Evolutionary conservation across 768 basidiomycete genomes (phyloP), one percentile per base, ranked within the genome.

Genomic region (Suillus fuscotomentosus): DNA sequence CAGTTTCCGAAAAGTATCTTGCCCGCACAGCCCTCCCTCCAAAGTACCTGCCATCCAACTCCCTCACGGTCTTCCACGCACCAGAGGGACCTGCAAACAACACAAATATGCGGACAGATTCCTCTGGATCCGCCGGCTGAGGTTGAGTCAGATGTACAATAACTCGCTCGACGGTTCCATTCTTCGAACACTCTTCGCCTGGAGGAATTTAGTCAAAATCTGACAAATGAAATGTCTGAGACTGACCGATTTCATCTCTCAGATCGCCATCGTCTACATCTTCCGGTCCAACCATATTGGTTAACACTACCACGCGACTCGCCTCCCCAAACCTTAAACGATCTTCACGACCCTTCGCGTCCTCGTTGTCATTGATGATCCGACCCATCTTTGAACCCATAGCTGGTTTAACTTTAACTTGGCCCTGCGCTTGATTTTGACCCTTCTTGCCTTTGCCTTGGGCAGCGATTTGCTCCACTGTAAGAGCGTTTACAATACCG

Each of bases 11-110:
- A 71, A 89, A 96, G 73, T 95, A 96, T 69, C 90, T 81, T 48
- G 94, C 94, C 51, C 90, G 82, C 38, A 97, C 92, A 17, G 84
- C 83, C 67, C 90, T 83, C 11, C 97, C 97, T 14, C 92, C 95
- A 72, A 98, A 99, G 73, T 86, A 97, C 36, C 96, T 83, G 24
- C 95, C 97, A 70, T 99, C 94, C 60, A 98, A 82, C 74, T 97
- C 95, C 56, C 94, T 86, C 3, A 96, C 93, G 0, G 94, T 95
- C 76, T 94, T 94, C 96, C 95, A 99, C 7, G 96, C 97, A 13
- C 94, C 97, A 0, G 85, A 95, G 5, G 93, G 92, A 1, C 96
- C 97, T 0, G 88, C 88, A 71, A 97, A 99, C 60, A 92, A 79
- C 17, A 98, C 90, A 72, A 97, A 99, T 61, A 98, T 89, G 60